These are phyloP conservation scores for Didymella segeticola DNA, from an alignment of 2,329 filamentous ascomycete species.

Conservation along the genomic window DNA sequence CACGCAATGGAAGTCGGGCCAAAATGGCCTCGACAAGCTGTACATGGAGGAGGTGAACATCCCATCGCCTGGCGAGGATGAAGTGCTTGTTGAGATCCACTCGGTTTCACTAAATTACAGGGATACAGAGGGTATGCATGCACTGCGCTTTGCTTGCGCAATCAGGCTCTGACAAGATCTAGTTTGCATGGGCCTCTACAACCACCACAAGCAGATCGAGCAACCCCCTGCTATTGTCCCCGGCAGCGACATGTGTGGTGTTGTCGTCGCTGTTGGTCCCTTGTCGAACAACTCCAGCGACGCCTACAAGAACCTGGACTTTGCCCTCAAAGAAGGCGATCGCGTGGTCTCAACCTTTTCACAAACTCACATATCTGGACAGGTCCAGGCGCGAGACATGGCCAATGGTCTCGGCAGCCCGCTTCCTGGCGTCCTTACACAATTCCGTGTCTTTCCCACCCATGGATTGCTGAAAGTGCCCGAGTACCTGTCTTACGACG, in stretches of 20 bases:
- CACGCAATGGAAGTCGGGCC: constrained; percentile 52
- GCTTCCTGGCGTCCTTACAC: constrained; percentile 62
- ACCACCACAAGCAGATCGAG: constrained; percentile 65
- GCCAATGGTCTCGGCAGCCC: constrained; percentile 67
- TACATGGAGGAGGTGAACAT: constrained; percentile 42
- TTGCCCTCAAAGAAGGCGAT: constrained; percentile 56
- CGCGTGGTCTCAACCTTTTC: constrained; percentile 73
- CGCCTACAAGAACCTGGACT: constrained; percentile 55
- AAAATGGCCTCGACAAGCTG: constrained; percentile 54
- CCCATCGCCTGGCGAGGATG: constrained; percentile 47
- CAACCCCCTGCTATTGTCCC: constrained; percentile 60
- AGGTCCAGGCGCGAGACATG: constrained; percentile 63
- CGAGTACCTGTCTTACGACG: constrained; percentile 63
- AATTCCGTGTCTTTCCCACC: constrained; percentile 66
- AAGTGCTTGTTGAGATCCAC: constrained; percentile 60
- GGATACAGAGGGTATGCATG: constrained; percentile 53
- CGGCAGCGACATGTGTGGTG: constrained; percentile 74
- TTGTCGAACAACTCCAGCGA: constrained; percentile 46
- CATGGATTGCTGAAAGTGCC: constrained; percentile 64
- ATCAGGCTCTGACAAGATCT: background rate
- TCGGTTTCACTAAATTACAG: constrained; percentile 63
- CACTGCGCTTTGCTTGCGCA: too few species aligned
- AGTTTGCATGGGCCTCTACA: constrained; percentile 72
- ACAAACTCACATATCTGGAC: constrained; percentile 63
- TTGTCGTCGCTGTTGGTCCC: constrained; percentile 59